Conservation (phyloP, 139 green algal genomes). For the Penium margaritaceum region DNA sequence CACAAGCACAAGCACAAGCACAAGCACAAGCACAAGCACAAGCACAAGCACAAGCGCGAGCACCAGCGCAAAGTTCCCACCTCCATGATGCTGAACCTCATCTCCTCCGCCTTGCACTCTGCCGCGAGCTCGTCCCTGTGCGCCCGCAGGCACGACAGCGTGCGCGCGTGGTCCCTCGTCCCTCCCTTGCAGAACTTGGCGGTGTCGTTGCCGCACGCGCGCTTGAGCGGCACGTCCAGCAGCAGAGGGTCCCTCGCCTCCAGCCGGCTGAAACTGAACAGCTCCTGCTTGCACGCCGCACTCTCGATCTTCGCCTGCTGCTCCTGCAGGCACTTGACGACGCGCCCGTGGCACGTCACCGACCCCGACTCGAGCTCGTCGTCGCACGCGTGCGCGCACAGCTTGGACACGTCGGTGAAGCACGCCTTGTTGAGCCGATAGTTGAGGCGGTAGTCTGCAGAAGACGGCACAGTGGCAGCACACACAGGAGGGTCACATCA, state of each 20-base stretch:
- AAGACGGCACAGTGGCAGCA: not conserved
- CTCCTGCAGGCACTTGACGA: conserved; percentile 77
- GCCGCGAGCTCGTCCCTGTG: conserved; percentile 58
- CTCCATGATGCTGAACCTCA: conserved; percentile 29
- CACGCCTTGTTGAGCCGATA: conserved; percentile 68
- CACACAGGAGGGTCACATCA: not conserved
- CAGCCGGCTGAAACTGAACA: conserved; percentile 75
- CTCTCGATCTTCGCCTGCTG: conserved; percentile 60
- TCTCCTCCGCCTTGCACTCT: conserved; percentile 64
- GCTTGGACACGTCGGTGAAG: conserved; percentile 58
- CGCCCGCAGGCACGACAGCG: conserved; percentile 69
- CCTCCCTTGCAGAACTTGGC: not conserved
- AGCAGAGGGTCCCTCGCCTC: conserved; percentile 58
- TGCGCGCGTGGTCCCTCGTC: conserved; percentile 53
- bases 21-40: too few species aligned
- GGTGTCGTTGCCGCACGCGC: not conserved
- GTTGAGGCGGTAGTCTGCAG: conserved; percentile 79
- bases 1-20: too few species aligned
- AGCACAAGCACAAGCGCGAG: too few species aligned
- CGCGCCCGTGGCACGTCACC: conserved; percentile 65
- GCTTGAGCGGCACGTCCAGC: conserved; percentile 5
- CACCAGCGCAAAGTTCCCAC: not conserved
- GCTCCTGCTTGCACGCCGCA: conserved; percentile 71
- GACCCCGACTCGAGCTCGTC: conserved; percentile 36
- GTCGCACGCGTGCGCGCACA: conserved; percentile 63